Percentiles rank a stretch among this genome's conserved stretches.
These are phyloP conservation scores for Volvox africanus DNA, from an alignment of 139 green algal genomes.

Conservation along the genomic window DNA sequence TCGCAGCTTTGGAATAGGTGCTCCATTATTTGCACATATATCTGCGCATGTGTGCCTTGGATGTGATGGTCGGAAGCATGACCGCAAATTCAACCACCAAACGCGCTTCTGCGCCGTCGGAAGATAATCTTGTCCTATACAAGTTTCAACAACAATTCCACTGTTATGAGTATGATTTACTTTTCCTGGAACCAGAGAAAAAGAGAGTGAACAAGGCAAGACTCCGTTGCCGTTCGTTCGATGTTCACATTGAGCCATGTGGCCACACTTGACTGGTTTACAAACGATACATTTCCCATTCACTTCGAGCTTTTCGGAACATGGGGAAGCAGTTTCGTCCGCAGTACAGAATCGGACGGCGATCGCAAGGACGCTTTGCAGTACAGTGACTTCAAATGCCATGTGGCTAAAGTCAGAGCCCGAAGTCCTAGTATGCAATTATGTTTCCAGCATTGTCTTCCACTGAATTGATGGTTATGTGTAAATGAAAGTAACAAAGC, in stretches of 20 bases:
- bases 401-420: too few species aligned
- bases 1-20: not conserved
- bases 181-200: not conserved
- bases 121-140: not conserved
- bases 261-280: too few species aligned
- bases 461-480: too few species aligned
- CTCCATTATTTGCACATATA: not conserved
- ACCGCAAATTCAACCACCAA: not conserved
- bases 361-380: not conserved
- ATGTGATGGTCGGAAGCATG: not conserved
- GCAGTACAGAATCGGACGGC: not conserved
- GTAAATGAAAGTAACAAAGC: too few species aligned
- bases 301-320: too few species aligned
- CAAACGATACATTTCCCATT: too few species aligned
- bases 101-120: not conserved
- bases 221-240: not conserved
- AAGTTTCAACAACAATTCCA: not conserved
- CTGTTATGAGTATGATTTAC: not conserved
- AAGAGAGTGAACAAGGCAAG: not conserved
- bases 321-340: not conserved
- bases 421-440: too few species aligned
- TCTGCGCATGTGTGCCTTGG: not conserved
- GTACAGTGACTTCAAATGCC: not conserved
- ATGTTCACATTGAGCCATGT: not conserved
- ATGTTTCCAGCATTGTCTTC: too few species aligned